These are phyloP conservation scores for Candida vaughaniae DNA, from an alignment of 805 yeast genomes.

Conservation along the genomic window DNA sequence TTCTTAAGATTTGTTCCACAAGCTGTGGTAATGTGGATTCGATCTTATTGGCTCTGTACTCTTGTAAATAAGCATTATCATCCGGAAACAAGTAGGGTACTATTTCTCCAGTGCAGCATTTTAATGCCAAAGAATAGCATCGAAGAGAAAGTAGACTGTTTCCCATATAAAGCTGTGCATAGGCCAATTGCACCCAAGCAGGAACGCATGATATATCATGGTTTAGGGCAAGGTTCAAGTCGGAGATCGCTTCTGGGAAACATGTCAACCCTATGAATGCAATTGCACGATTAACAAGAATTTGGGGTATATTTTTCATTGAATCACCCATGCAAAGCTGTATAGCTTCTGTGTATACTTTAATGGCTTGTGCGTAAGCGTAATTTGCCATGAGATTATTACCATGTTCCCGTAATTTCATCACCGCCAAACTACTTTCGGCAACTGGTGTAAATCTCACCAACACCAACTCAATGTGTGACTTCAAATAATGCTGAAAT, in stretches of 20 bases:
- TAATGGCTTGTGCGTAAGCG: conserved; percentile 40
- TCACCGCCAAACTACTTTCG: background rate
- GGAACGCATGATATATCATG: conserved; percentile 35
- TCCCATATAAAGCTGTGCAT: conserved; percentile 43
- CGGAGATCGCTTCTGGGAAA: conserved; percentile 37
- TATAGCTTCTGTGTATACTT: conserved; percentile 37
- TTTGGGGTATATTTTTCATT: conserved; percentile 25
- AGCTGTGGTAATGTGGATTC: conserved; percentile 36
- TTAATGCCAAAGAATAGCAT: conserved; percentile 33
- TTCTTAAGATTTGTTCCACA: conserved; percentile 32
- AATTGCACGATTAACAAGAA: conserved; percentile 38
- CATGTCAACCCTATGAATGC: conserved; percentile 43
- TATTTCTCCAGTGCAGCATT: conserved; percentile 28
- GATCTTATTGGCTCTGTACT: conserved; percentile 23
- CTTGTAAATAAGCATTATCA: conserved; percentile 13
- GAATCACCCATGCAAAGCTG: conserved; percentile 18
- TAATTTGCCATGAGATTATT: conserved; percentile 37
- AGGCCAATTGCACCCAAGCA: conserved; percentile 45
- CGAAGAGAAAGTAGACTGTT: conserved; percentile 29
- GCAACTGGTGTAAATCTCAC: background rate
- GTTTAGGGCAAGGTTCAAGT: conserved; percentile 31
- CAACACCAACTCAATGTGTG: conserved; percentile 6
- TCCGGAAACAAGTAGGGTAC: conserved; percentile 21
- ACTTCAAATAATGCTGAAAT: conserved; percentile 10
- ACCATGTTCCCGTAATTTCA: conserved; percentile 34